phyloP scores from a whole-genome alignment of 1,139 yeast species.

The Yamadazyma membranifaciens region DNA sequence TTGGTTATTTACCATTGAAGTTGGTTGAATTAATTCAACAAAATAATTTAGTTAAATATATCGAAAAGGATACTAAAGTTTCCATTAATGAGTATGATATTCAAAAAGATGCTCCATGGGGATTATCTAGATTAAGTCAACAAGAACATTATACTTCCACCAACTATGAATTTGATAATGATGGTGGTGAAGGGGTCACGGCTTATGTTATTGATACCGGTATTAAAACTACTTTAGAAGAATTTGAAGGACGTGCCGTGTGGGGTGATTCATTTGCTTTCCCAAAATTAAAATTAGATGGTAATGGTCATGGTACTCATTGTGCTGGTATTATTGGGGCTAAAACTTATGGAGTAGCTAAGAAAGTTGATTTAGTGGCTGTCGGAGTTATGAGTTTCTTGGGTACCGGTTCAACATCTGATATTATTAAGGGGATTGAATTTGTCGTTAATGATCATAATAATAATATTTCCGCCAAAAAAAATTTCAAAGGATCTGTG shows the following conservation, averaged over 20 bases:
- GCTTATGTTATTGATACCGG: conserved; percentile 95
- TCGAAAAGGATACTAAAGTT: conserved; percentile 81
- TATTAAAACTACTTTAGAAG: conserved; percentile 73
- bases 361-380: conserved; percentile 70
- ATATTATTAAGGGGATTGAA: conserved; percentile 79
- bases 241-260: conserved; percentile 85
- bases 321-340: conserved; percentile 87
- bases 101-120: conserved; percentile 94
- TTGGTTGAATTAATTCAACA: conserved; percentile 69
- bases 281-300: conserved; percentile 82
- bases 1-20: conserved; percentile 72
- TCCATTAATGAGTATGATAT: conserved; percentile 57
- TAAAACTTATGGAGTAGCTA: conserved; percentile 73
- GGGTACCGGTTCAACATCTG: conserved; percentile 81
- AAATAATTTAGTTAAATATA: conserved; percentile 70
- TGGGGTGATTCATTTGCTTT: conserved; percentile 93
- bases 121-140: conserved; percentile 91
- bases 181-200: conserved; percentile 91
- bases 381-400: conserved; percentile 74
- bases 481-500: conserved; percentile 79
- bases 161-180: conserved; percentile 77
- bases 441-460: conserved; percentile 68
- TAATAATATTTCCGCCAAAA: conserved; percentile 52
- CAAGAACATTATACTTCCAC: conserved; percentile 74
- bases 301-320: conserved; percentile 94